Conservation (phyloP, 2,329 filamentous ascomycete genomes). For the Phoma sp. region DNA sequence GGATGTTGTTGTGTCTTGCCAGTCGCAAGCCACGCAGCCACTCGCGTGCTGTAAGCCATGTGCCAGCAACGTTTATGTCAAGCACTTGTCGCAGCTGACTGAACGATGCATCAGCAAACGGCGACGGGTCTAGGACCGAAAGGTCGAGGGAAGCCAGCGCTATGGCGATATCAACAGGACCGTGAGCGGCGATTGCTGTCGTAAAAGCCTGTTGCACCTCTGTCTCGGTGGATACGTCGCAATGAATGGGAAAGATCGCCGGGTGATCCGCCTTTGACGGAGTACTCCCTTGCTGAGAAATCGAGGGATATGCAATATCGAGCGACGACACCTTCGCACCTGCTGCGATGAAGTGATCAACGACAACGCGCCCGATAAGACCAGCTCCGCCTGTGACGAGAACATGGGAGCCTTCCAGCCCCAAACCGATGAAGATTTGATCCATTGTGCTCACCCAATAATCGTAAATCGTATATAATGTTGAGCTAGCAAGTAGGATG, state of each 20-base stretch:
- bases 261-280: slow-evolving; percentile 1
- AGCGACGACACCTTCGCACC: slow-evolving; percentile 52
- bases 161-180: slow-evolving; percentile 52
- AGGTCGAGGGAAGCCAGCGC: slow-evolving; percentile 56
- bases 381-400: slow-evolving; percentile 54
- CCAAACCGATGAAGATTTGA: slow-evolving; percentile 36
- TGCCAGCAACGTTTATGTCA: slow-evolving; percentile 52
- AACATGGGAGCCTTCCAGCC: slow-evolving; percentile 49
- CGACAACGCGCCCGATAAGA: slow-evolving; percentile 50
- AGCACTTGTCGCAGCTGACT: slow-evolving; percentile 52
- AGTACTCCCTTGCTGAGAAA: not conserved
- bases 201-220: slow-evolving; percentile 46
- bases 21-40: slow-evolving; percentile 52
- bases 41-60: slow-evolving; percentile 50
- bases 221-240: slow-evolving; percentile 47
- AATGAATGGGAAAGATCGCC: slow-evolving; percentile 27
- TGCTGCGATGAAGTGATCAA: slow-evolving; percentile 53
- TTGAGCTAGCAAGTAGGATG: not conserved
- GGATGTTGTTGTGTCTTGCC: slow-evolving; percentile 23
- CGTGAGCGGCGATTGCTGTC: slow-evolving; percentile 43
- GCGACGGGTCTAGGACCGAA: slow-evolving; percentile 49
- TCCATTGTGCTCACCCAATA: slow-evolving; percentile 10
- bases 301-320: slow-evolving; percentile 35
- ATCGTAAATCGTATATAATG: not conserved
- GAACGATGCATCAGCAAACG: slow-evolving; percentile 52